Percentiles rank a stretch among this genome's conserved stretches.
Conservation (phyloP, 176 grass and related monocot species). For the sorghum (Sorghum bicolor) region Sorghum_bicolor_NCBIv3 NC_012870.2:73649001-73649500, state of each 20-base stretch:
- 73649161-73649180: slow-evolving; percentile 94
- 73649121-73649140: slow-evolving; percentile 71
- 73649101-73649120: slow-evolving; percentile 95
- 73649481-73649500: slow-evolving; percentile 64
- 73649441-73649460: slow-evolving; percentile 93
- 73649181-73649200: slow-evolving; percentile 95
- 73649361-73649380: background rate
- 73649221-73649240: slow-evolving; percentile 98
- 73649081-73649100: slow-evolving; percentile 98
- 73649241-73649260: slow-evolving; percentile 65
- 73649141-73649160: slow-evolving; percentile 98
- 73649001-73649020: slow-evolving; percentile 30
- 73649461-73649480: slow-evolving; percentile 64
- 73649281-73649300: background rate
- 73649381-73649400: slow-evolving; percentile 15
- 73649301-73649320: background rate
- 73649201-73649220: slow-evolving; percentile 92
- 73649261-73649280: slow-evolving; percentile 8
- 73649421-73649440: slow-evolving; percentile 85
- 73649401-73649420: slow-evolving; percentile 88
- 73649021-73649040: slow-evolving; percentile 49
- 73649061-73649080: slow-evolving; percentile 98
- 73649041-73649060: slow-evolving; percentile 60
- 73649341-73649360: background rate
- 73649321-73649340: slow-evolving; percentile 16